phyloP scores from a whole-genome alignment of 176 grass and related monocot genomes.

The Bromus sterilis region DNA sequence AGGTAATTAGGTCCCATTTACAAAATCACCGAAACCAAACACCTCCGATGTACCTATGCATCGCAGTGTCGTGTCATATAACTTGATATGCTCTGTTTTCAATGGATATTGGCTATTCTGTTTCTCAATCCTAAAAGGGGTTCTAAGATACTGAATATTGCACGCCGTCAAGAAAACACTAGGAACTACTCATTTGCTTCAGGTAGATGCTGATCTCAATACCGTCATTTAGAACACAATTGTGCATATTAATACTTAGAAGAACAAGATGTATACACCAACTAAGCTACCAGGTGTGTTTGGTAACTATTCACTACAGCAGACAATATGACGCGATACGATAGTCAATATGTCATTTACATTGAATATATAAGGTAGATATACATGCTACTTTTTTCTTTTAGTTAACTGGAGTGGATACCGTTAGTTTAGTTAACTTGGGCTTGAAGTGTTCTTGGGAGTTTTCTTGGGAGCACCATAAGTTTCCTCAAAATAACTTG shows the following conservation, averaged over 20 bases:
- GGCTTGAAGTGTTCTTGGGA: too few species aligned
- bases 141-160: background rate
- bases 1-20: too few species aligned
- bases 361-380: background rate
- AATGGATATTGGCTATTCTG: background rate
- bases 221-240: background rate
- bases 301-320: background rate
- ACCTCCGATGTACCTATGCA: background rate
- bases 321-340: background rate
- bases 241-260: background rate
- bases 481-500: background rate
- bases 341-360: background rate
- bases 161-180: background rate
- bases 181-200: background rate
- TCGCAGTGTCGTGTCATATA: background rate
- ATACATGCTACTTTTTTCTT: background rate
- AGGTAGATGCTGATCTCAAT: background rate
- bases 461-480: background rate
- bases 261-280: background rate
- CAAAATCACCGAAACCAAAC: too few species aligned
- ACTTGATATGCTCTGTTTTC: background rate
- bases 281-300: background rate
- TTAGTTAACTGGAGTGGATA: background rate
- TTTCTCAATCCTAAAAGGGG: background rate
- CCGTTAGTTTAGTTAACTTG: too few species aligned